Evolutionary conservation across 2,329 filamentous ascomycete genomes (phyloP).

Genomic region (Talaromyces rugulosus): DNA sequence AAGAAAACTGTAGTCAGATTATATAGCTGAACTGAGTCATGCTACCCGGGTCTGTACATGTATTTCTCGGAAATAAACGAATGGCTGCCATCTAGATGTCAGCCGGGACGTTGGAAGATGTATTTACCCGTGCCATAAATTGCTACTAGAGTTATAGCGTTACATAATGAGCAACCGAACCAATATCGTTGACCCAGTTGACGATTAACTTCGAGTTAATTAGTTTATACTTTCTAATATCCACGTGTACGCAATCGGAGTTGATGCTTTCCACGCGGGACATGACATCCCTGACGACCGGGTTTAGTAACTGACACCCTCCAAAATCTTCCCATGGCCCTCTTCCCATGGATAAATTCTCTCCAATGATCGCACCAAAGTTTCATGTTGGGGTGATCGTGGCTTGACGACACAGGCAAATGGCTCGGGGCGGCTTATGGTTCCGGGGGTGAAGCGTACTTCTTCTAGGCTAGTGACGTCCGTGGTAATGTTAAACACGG

Average conservation of each 20-base stretch:
- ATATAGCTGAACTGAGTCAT: too few species aligned
- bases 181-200: too few species aligned
- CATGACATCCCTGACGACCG: not conserved
- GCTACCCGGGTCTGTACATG: too few species aligned
- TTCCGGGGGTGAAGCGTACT: not conserved
- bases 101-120: too few species aligned
- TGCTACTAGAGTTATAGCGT: too few species aligned
- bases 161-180: too few species aligned
- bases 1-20: too few species aligned
- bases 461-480: not conserved
- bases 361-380: not conserved
- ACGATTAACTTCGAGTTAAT: too few species aligned
- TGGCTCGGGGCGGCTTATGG: not conserved
- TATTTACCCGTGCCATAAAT: too few species aligned
- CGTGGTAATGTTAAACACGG: not conserved
- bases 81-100: too few species aligned
- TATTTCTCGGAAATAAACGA: too few species aligned
- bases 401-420: not conserved
- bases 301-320: not conserved
- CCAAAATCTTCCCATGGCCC: not conserved
- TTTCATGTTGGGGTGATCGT: not conserved
- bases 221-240: not conserved
- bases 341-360: not conserved
- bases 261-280: not conserved
- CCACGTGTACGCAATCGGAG: not conserved